These are phyloP conservation scores for Cucurbita maxima DNA, from an alignment of 306 rosid species.

Conservation along the genomic window DNA sequence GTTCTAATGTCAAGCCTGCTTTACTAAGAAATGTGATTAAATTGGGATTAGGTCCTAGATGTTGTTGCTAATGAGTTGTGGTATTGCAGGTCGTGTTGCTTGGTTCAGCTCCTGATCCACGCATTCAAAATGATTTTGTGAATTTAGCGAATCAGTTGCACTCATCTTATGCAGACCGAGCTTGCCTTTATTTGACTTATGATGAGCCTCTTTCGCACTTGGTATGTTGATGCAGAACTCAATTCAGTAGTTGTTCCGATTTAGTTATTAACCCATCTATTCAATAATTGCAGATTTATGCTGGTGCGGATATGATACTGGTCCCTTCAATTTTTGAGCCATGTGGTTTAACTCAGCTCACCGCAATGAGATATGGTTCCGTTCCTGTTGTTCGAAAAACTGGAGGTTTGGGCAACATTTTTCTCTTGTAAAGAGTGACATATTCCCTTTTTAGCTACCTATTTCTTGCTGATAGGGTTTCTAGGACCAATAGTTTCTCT, in stretches of 20 bases:
- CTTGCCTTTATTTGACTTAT: slow-evolving; percentile 75
- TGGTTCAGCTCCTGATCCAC: slow-evolving; percentile 99
- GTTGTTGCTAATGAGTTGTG: background rate
- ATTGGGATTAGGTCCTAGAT: background rate
- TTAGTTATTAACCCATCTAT: background rate
- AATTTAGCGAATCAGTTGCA: slow-evolving; percentile 61
- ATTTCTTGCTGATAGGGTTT: background rate
- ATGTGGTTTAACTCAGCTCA: slow-evolving; percentile 94
- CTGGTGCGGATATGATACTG: slow-evolving; percentile 83
- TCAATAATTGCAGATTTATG: slow-evolving; percentile 52
- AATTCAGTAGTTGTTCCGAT: background rate
- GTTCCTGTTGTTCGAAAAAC: slow-evolving; percentile 93
- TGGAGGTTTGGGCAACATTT: slow-evolving; percentile 31
- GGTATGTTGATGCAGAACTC: slow-evolving; percentile 29
- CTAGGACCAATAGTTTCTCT: background rate
- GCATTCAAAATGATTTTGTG: slow-evolving; percentile 84
- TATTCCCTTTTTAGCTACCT: background rate
- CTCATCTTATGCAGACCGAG: slow-evolving; percentile 37
- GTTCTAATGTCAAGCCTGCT: background rate
- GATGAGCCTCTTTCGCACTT: slow-evolving; percentile 98
- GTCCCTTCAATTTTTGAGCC: slow-evolving; percentile 99
- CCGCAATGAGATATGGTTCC: slow-evolving; percentile 97
- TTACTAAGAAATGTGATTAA: slow-evolving; percentile 3
- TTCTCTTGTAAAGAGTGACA: background rate
- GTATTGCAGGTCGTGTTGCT: slow-evolving; percentile 72